Base-by-base conservation (phyloP, 2,329 filamentous ascomycete genomes). In the Fusarium paranaense region DNA sequence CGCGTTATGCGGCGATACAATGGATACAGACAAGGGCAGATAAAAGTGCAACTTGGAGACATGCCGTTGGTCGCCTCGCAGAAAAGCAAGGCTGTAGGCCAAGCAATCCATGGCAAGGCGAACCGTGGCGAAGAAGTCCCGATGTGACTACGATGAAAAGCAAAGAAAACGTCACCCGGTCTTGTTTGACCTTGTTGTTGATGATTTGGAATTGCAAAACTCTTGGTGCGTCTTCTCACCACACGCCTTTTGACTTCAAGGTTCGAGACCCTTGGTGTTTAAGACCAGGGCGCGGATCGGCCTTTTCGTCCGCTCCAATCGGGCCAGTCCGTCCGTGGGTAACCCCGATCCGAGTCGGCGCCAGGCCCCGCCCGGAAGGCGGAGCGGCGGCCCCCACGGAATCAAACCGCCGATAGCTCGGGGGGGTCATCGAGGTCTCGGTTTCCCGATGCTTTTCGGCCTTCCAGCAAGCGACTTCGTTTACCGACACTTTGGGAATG, bases 271-370 rank as follows among this genome's bases (percentile, higher is more conserved):
- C 25, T 25, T 63, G 56, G 40, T 59, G 33, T 71, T 38, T 62
- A 59, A 66, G 54, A 73, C 52, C 20, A n/a, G 62, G 63, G 63
- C 64, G 40, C 38, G 40, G 62, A 66, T 50, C 64, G 62, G 71
- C 27, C 62, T 50, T 64, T 71, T 42, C 71, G 25, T 30, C 27
- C n/a, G 27, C n/a, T 38, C 60, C 60, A 62, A 62, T 62, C 71
- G 71, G 71, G 64, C 64, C 64, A 73, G 64, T 60, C 58, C 33
- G 18, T 27, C 45, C 45, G 45, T 50, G 22, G 22, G 38, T 30
- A 13, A 13, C 25, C 20, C 59, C 59, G 60, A 50, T 37, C 45
- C 60, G 60, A 38, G 14, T 38, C 22, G 45, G 58, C 37, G 25
- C 25, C 37, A 30, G 42, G 42, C 37, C 42, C 60, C 45, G 45